Evolutionary conservation across 75 land plant genomes (phyloP), one percentile per base, ranked within the genome.

Genomic region (Pinus taeda): DNA sequence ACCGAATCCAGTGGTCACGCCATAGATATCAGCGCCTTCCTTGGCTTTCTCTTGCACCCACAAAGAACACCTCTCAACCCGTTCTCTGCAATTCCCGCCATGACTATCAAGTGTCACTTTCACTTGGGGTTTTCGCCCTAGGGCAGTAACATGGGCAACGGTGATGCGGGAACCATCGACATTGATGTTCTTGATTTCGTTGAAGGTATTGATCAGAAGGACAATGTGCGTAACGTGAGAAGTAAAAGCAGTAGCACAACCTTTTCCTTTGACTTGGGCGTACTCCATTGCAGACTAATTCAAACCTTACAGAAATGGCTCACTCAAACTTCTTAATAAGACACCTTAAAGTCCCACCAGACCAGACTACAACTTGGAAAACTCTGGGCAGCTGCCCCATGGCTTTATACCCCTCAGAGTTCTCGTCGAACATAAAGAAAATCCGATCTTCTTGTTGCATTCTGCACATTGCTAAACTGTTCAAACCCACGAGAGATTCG

Each of bases 131-230:
- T 84, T 33, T 18, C 83, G 77, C 29, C 78, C 83, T n/a, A 81
- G 49, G 18, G 83, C 84, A 26, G 83, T 77, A 18, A 81, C 84
- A 21, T 71, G 82, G 15, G 82, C 82, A 8, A 80, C 57, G 6
- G 82, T 79, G 49, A 80, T 81, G 26, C 20, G 80, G 11, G 57
- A 36, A 3, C 78, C 83, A 57, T 81, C 77, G 4, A 81, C 45
- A 12, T 78, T 26, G 60, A 81, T 57, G 12, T n/a, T 4, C 9
- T 56, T n/a, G 30, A 57, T 58, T 0, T 49, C 71, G 15, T 65
- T 53, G 58, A 80, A 79, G 15, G 81, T 64, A 37, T 65, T 57
- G 33, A 79, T 61, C 7, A 79, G 26, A 7, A 22, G 15, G 64
- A 59, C 6, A 24, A 79, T 77, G 9, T 69, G 14, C 7, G 7